Evolutionary conservation across 2,329 filamentous ascomycete species (phyloP), one percentile per base, ranked within the genome.

Genomic region (Aureobasidium pullulans): DNA sequence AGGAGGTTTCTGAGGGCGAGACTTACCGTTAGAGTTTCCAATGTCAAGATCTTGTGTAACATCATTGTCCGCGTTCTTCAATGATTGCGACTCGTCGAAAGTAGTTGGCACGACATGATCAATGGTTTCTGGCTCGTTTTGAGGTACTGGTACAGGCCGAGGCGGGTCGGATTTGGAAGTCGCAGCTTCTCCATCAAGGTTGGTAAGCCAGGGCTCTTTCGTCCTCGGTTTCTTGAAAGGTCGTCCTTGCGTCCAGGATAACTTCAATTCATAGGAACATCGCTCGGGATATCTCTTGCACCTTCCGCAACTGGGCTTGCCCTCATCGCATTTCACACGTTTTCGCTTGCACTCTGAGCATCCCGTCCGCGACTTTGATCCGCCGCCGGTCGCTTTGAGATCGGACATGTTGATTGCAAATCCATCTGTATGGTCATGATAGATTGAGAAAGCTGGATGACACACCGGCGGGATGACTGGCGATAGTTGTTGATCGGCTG

Each of bases 311-410:
- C 37, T 37, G 19, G 66, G 66, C 40, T 57, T 59, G 6, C 53
- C 54, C 49, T 70, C 68, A 37, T 69, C 62, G 49, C 67, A 70
- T 62, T 70, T 68, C 29, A 68, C 67, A 48, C 67, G 61, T 29
- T 66, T 61, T 15, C 62, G 60, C 29, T 68, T 68, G 63, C 67
- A 68, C 34, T 67, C 65, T 8, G 61, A 60, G 57, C 66, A 68
- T 15, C 66, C 68, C 34, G 64, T 60, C 29, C 66, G 62, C 47
- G 61, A 63, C 49, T 68, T 68, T 39, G 54, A 57, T 44, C 42
- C 54, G 16, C 42, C 32, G 8, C 32, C 37, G 16, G 40, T 43
- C 16, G 52, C n/a, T 56, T 56, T 56, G 29, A 40, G 40, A 31
- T 44, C 52, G 7, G 52, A 46, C 52, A 56, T 56, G 16, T 46